Conservation (phyloP, 352 stramenopile species). For the Globisporangium iwayamae region DNA sequence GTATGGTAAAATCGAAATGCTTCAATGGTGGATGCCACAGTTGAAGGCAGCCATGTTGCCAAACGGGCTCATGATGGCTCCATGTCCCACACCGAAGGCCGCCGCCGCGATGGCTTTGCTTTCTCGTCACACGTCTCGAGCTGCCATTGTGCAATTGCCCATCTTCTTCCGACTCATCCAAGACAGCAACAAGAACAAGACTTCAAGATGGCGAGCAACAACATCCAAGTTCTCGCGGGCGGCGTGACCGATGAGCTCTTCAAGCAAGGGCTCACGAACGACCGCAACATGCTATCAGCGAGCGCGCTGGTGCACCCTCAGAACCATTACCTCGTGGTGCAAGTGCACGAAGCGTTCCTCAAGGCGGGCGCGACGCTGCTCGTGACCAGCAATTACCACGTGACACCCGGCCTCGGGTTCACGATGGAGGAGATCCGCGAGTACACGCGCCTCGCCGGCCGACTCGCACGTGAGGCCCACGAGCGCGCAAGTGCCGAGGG, state of each 20-base stretch:
- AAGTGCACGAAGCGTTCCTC: conserved; percentile 76
- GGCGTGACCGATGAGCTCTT: conserved; percentile 90
- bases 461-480: conserved; percentile 56
- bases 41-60: neutral
- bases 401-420: conserved; percentile 87
- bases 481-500: conserved; percentile 22
- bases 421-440: conserved; percentile 63
- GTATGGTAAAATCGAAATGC: too few species aligned
- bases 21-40: neutral
- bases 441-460: conserved; percentile 54
- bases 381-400: conserved; percentile 87
- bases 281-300: conserved; percentile 89
- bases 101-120: too few species aligned
- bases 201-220: neutral
- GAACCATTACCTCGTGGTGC: conserved; percentile 64
- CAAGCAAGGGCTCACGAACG: conserved; percentile 74
- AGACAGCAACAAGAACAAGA: neutral
- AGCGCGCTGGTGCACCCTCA: conserved; percentile 66
- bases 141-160: conserved; percentile 1
- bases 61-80: too few species aligned
- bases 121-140: neutral
- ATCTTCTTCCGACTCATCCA: neutral
- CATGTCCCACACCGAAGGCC: neutral
- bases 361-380: conserved; percentile 75
- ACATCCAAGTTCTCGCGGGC: conserved; percentile 70